phyloP scores from a whole-genome alignment of 2,329 filamentous ascomycete genomes.

The Aspergillus amoenus region DNA sequence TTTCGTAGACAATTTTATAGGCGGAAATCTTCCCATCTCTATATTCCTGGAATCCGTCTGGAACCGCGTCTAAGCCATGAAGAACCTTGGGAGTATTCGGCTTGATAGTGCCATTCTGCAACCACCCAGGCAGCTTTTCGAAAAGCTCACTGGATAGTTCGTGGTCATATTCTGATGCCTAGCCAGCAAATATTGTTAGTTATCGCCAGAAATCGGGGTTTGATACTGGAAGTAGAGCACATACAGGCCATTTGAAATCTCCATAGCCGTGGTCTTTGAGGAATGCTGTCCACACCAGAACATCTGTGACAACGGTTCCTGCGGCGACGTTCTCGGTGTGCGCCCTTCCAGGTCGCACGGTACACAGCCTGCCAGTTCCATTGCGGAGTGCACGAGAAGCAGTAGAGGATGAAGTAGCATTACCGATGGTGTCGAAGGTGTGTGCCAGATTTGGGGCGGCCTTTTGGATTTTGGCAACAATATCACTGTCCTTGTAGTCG shows the following conservation, averaged over 20 bases:
- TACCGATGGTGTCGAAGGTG: conserved; percentile 48
- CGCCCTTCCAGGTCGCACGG: conserved; percentile 43
- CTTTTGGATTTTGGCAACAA: conserved; percentile 36
- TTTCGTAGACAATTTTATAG: conserved; percentile 42
- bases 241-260: conserved; percentile 38
- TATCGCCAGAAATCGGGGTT: too few species aligned
- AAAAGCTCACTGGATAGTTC: conserved; percentile 39
- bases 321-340: conserved; percentile 38
- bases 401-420: conserved; percentile 32
- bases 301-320: conserved; percentile 39
- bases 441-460: conserved; percentile 35
- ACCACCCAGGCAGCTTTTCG: conserved; percentile 34
- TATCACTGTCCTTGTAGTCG: conserved; percentile 41
- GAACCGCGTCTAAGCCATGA: conserved; percentile 33
- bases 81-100: conserved; percentile 34
- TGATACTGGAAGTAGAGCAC: conserved; percentile 9
- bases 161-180: conserved; percentile 39
- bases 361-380: conserved; percentile 36
- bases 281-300: conserved; percentile 47
- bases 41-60: conserved; percentile 39
- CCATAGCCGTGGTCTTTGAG: conserved; percentile 41
- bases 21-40: conserved; percentile 41
- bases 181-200: not conserved
- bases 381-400: conserved; percentile 32
- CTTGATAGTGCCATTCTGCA: conserved; percentile 36